Evolutionary conservation across 768 basidiomycete genomes (phyloP).

Genomic region (Lentinula aciculospora): DNA sequence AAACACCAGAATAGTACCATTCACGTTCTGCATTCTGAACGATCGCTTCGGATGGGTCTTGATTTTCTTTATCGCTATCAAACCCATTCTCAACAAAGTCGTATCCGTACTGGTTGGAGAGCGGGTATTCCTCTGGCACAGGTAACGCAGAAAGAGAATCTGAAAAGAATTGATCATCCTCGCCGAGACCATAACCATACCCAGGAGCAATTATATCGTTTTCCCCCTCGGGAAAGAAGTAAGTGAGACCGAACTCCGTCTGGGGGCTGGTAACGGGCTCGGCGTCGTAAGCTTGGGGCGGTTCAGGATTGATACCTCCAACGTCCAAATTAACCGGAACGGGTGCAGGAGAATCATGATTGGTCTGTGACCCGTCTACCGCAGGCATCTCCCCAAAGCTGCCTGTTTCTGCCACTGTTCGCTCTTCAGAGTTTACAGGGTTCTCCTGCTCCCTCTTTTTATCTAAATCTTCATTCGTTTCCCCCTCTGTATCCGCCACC

Average conservation of each 20-base stretch:
- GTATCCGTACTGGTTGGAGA: background rate
- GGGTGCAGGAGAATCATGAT: background rate
- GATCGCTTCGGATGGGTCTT: background rate
- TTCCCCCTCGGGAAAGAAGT: background rate
- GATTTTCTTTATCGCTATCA: conserved; percentile 1
- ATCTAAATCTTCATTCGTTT: background rate
- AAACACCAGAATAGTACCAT: background rate
- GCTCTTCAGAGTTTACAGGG: background rate
- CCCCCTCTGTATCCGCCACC: conserved; percentile 2
- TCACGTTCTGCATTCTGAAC: background rate
- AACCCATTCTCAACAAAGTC: conserved; percentile 1
- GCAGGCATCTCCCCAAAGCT: background rate
- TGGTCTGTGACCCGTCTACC: too few species aligned
- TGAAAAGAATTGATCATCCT: background rate
- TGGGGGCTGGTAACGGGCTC: background rate
- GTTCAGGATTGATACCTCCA: background rate
- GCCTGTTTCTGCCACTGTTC: background rate
- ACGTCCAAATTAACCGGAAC: background rate
- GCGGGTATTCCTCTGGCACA: background rate
- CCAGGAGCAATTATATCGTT: background rate
- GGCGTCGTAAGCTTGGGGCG: background rate
- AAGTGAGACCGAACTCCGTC: background rate
- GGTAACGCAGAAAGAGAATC: background rate
- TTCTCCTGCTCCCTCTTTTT: background rate
- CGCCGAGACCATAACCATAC: background rate